Evolutionary conservation across 805 yeast genomes (phyloP), one percentile per base, ranked within the genome.

Genomic region (Cyberlindnera nakhonratchasimensis): DNA sequence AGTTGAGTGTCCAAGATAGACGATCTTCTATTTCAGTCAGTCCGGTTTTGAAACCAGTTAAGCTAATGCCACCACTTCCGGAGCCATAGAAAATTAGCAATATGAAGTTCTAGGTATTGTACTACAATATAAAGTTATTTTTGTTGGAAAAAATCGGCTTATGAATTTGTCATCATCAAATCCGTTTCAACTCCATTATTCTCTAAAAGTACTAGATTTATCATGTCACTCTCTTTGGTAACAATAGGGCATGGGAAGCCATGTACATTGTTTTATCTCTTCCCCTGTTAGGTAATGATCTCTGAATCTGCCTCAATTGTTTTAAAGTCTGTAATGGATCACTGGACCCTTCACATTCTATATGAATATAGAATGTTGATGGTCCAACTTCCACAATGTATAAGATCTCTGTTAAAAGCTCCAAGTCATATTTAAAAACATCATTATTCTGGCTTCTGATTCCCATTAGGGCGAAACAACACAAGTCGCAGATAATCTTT

Each of bases 1-100:
- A 17, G 13, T 12, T 30, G 34, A 37, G 14, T 24, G 20, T 30
- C 5, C 29, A 26, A 4, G 35, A 37, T 8, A 23, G 29, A 29
- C 29, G 40, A 4, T 16, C 29, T 17, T 30, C 40, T 5, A 5
- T 16, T 2, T 31, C 42, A 3, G 9, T 31, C 16, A 38, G 42
- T 25, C 42, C 42, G 6, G 25, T 38, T 10, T 13, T 38, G 20
- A 38, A 30, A 19, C 42, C 42, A 2, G 31, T 25, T 10, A 22
- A 12, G 23, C 20, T 20, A 13, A 5, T 16, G 22, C 12, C n/a
- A 72, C 71, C 50, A 13, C 23, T 21, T 3, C 37, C 36, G 7
- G 36, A 33, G 11, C 26, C 14, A 23, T 23, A 17, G 21, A 17
- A n/a, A 23, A 14, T 23, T 20, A 11, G n/a, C n/a, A n/a, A n/a